Base-by-base conservation (phyloP, 441 rosid genomes). In the Populus hybrid region DNA sequence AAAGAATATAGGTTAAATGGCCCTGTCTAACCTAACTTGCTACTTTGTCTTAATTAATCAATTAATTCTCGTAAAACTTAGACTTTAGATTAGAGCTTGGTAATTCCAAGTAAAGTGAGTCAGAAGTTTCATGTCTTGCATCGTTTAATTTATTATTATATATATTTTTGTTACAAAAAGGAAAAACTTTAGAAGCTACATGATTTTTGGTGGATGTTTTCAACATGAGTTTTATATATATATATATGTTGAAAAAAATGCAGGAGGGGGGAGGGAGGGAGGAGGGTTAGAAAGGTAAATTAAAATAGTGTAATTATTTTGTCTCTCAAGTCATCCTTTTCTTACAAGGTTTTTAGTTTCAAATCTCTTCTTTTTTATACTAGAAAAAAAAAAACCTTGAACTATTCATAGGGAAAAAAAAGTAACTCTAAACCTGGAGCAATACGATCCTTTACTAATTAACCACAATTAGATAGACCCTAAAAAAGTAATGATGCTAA, bases 1-100 rank as follows among this genome's bases (percentile, higher is more conserved):
- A 21, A 20, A 28, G 24, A 42, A 8, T 29, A 64, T 40, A 64
- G 76, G 77, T 65, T 67, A 81, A 72, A 71, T 53, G 74, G 69
- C 77, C 71, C 28, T 77, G 18, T 74, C 80, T 72, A 64, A 76
- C 84, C 80, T 67, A 82, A 53, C 45, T 50, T 73, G 70, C 53
- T 72, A 74, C 65, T 35, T 65, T 29, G 73, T 64, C 81, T 74
- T 74, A 21, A 71, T 67, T 69, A 28, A 66, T 69, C 42, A 59
- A 74, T 64, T 61, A 74, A 71, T 42, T 63, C 23, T 63, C 7
- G 6, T 23, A 9, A 33, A 61, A 42, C 14, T 24, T 63, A 63
- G 36, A 31, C 53, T 36, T 63, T 10, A 38, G 59, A 35, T 63
- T 10, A 38, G 59, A 26, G 36, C 11, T 28, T 50, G 21, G 9